Conservation (phyloP, 257 asterid genomes). For the Petunia secreta region DNA sequence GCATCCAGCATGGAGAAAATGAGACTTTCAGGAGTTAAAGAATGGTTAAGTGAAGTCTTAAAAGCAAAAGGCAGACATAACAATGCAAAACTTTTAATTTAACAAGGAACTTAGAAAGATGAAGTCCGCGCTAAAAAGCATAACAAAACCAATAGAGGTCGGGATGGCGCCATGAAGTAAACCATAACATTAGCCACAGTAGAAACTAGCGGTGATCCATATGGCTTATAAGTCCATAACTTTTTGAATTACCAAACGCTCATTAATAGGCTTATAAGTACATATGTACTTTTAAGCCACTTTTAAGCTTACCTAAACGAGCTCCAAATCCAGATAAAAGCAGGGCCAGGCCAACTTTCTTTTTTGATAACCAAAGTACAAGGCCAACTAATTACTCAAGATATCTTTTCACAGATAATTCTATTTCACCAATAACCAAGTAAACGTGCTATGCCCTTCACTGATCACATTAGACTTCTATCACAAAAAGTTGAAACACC, state of each 20-base stretch:
- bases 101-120: slow-evolving; percentile 9
- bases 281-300: too few relatives aligned
- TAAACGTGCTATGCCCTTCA: not conserved
- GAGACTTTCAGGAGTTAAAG: not conserved
- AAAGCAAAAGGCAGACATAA: not conserved
- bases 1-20: slow-evolving; percentile 58
- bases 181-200: not conserved
- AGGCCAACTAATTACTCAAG: not conserved
- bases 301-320: too few relatives aligned
- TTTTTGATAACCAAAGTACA: not conserved
- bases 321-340: not conserved
- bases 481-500: not conserved
- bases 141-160: not conserved
- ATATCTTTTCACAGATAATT: not conserved
- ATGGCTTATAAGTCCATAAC: not conserved
- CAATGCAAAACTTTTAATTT: not conserved
- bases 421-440: not conserved
- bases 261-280: too few relatives aligned
- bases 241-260: too few relatives aligned
- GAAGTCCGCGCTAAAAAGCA: not conserved
- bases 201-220: not conserved
- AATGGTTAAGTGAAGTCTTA: not conserved
- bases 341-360: not conserved
- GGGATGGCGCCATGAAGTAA: not conserved
- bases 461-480: not conserved